Conservation (phyloP, 345 rosid genomes). For the Psidium friedrichsthalianum region DNA sequence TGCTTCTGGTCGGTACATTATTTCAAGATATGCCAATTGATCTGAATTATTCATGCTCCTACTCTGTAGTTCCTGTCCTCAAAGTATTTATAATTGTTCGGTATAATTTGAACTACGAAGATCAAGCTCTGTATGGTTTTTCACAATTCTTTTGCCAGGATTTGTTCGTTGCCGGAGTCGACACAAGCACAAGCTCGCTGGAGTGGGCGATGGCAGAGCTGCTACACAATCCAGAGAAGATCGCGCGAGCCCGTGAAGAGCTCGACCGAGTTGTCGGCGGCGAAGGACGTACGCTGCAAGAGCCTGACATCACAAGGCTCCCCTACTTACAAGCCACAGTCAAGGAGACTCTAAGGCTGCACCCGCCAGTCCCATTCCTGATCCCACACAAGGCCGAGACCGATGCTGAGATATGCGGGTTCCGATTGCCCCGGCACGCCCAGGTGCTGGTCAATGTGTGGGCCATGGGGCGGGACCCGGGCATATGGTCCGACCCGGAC, state of each 20-base stretch:
- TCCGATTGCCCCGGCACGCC: neutral
- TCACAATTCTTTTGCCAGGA: neutral
- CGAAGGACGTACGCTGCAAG: neutral
- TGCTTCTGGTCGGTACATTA: neutral
- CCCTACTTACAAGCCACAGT: slow-evolving; percentile 11
- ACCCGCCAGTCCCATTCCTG: slow-evolving; percentile 8
- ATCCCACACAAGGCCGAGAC: slow-evolving; percentile 4
- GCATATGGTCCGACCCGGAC: neutral
- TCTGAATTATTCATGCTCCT: neutral
- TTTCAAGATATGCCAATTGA: neutral
- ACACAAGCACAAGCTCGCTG: slow-evolving; percentile 12
- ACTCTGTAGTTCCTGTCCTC: neutral
- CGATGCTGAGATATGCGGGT: neutral
- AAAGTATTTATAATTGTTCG: neutral
- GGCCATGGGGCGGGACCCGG: neutral
- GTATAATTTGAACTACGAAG: neutral
- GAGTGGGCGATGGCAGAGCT: slow-evolving; percentile 29
- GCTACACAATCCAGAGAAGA: slow-evolving; percentile 5
- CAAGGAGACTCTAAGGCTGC: slow-evolving; percentile 14
- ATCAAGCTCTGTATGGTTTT: neutral
- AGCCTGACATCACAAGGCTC: slow-evolving; percentile 4
- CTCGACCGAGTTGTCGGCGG: neutral
- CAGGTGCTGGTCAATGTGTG: neutral
- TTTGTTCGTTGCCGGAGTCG: slow-evolving; percentile 7
- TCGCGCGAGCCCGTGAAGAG: neutral